Evolutionary conservation across 345 rosid genomes (phyloP), one percentile per base, ranked within the genome.

Genomic region (Acer negundo): DNA sequence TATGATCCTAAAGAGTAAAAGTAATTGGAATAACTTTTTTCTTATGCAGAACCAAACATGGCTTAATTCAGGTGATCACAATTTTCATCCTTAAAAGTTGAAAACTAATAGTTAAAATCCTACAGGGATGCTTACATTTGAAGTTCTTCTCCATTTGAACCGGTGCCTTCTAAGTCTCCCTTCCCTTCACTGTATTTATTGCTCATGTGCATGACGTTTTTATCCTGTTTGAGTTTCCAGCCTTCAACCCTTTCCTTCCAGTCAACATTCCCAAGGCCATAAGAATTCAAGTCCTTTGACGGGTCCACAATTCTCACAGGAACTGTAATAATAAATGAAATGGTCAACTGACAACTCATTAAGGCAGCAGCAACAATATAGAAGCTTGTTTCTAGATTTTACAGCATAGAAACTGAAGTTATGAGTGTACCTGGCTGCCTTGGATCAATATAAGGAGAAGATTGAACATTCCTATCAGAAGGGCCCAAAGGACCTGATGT

Each of bases 171-270:
- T 56, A 89, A 86, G 78, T 97, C 98, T 56, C 97, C 97, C 86
- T 94, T 97, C 77, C 94, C 97, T 85, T 93, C 99, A 76, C 85
- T 44, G 76, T 84, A 87, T 84, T 93, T 89, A 86, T 80, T 85
- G 72, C 81, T 88, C 90, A 87, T 79, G 26, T 91, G 97, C 88
- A 85, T 80, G 87, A 88, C 87, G 78, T 83, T 91, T 84, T 94
- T 97, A 76, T 97, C 99, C 89, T 97, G 99, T 75, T 93, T 97
- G 81, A 93, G 95, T 84, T 97, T 97, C 98, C 99, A 97, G 72
- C 98, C 95, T 82, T 97, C 98, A 76, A 97, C 95, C 80, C 98
- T 92, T 83, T 94, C 99, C 87, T 97, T 97, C 99, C 99, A 97
- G 87, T 97, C 98, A 76, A 97, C 92, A 85, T 89, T 93, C 66